Evolutionary conservation across 2,329 filamentous ascomycete species (phyloP), one percentile per base, ranked within the genome.

Genomic region (Capronia americana): DNA sequence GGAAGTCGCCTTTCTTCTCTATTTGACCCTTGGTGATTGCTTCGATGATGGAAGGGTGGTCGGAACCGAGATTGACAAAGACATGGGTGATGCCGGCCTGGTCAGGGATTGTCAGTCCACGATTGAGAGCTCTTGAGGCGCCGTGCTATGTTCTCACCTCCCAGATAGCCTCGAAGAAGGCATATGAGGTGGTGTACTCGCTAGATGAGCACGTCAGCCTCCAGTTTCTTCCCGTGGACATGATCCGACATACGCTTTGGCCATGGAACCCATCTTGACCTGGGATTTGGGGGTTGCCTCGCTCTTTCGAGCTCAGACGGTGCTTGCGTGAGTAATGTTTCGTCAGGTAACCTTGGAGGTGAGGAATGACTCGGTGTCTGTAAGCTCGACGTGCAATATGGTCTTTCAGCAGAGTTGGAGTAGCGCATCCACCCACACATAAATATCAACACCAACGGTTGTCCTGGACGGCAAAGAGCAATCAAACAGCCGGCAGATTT

Each of bases 161-260:
- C 88, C 88, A 92, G 57, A 93, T 80, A 34, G 90, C 89, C 81
- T 94, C 91, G 70, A 94, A 93, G 78, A 94, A 93, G 76, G 91
- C 91, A 73, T 89, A 91, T 0, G 90, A 92, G 12, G 91, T 87
- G 8, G 91, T 93, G 76, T 93, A 84, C 34, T 63, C 32, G 28
- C 67, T 71, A 46, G 11, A 46, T 56, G 26, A 32, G 17, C 34
- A 30, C n/a, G 46, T 69, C 61, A 64, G 63, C 38, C 41, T 32
- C 53, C 23, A n/a, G 24, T 54, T 44, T 2, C 2, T 20, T n/a
- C 48, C 14, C 30, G 3, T 23, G 24, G 8, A 32, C 26, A 48
- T 44, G 41, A 7, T 55, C 20, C 32, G 20, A 30, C 68, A 23
- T 66, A 64, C 62, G 59, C 17, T 41, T 68, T 68, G 14, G 34